A percentile compares a stretch with the other conserved stretches of the same genome.
Evolutionary conservation across 441 rosid genomes (phyloP).

Genomic region (Syzygium syzygioides): DNA sequence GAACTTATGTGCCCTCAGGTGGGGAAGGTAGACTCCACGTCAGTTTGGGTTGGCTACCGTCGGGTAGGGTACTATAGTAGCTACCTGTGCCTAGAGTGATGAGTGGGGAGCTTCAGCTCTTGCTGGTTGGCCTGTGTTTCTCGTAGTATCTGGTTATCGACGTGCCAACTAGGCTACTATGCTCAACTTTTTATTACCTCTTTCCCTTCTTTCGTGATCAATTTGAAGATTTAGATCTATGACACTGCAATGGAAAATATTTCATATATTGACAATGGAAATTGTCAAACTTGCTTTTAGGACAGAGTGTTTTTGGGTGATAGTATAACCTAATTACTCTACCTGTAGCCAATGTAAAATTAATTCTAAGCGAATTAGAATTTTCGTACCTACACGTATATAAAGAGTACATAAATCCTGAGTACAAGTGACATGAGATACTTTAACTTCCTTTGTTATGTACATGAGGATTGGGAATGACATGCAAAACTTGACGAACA

Average conservation of each 20-base stretch:
- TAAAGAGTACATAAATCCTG: not conserved
- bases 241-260: accelerated
- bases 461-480: not conserved
- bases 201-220: not conserved
- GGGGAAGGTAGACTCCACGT: no score
- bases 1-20: no score
- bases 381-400: not conserved
- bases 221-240: accelerated
- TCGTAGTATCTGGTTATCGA: no score
- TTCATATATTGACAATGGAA: not conserved
- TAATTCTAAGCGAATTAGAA: not conserved
- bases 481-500: accelerated
- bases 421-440: not conserved
- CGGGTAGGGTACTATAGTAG: no score
- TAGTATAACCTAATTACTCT: not conserved
- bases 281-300: not conserved
- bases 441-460: not conserved
- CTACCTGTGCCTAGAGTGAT: no score
- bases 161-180: not conserved
- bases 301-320: not conserved
- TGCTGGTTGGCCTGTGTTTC: no score
- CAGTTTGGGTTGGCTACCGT: no score
- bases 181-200: not conserved
- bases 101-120: no score
- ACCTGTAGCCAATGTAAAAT: not conserved